Conservation (phyloP, 164 flowering plant species). For the Paratinospora sagittata region DNA sequence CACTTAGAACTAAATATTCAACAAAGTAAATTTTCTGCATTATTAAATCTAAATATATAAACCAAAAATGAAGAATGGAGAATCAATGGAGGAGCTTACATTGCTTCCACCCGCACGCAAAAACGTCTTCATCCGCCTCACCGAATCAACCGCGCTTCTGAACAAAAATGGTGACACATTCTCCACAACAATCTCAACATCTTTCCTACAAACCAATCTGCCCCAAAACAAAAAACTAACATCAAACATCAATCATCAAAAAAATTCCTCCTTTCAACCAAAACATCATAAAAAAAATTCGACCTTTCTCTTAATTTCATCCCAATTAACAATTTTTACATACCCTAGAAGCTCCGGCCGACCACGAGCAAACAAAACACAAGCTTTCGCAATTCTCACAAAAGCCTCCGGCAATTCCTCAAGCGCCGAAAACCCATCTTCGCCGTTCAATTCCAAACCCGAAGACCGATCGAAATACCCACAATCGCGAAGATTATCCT, state of each 20-base stretch:
- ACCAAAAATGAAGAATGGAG: not conserved
- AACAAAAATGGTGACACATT: conserved; percentile 66
- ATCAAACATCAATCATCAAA: not conserved
- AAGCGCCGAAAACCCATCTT: conserved; percentile 25
- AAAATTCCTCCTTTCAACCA: no score
- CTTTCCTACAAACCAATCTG: conserved; percentile 60
- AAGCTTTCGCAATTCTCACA: conserved; percentile 33
- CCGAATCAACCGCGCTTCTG: conserved; percentile 35
- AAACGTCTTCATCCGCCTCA: conserved; percentile 46
- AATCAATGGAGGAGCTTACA: conserved; percentile 36
- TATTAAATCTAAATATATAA: conserved; percentile 25
- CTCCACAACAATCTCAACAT: conserved; percentile 58
- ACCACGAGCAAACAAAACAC: conserved; percentile 49
- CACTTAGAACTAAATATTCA: not conserved
- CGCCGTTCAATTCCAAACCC: conserved; percentile 3
- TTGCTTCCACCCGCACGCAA: conserved; percentile 24
- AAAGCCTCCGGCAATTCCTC: conserved; percentile 42
- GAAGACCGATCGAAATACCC: conserved; percentile 21
- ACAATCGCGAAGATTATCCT: conserved; percentile 20
- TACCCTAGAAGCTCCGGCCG: conserved; percentile 47
- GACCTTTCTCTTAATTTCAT: not conserved
- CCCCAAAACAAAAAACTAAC: not conserved
- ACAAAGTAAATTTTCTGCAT: not conserved
- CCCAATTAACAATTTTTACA: conserved; percentile 7
- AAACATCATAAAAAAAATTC: not conserved